phyloP scores from a whole-genome alignment of 2,329 filamentous ascomycete genomes.

The Cladophialophora psammophila region DNA sequence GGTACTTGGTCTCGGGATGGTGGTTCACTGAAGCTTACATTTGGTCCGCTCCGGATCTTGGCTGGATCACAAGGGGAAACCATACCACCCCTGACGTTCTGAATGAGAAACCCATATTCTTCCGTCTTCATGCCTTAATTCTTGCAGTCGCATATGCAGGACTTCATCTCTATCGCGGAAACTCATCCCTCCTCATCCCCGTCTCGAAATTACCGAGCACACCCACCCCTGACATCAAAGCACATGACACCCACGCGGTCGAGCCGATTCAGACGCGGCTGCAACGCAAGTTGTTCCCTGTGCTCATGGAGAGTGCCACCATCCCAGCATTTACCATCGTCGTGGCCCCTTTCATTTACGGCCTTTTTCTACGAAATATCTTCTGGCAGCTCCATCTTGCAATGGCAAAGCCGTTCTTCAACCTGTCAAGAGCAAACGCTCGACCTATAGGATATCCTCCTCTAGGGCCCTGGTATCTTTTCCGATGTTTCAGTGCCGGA shows the following conservation, averaged over 20 bases:
- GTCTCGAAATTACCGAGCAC: constrained; percentile 47
- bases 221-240: constrained; percentile 38
- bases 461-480: constrained; percentile 48
- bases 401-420: constrained; percentile 76
- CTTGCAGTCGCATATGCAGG: constrained; percentile 73
- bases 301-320: constrained; percentile 46
- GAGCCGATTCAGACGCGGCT: constrained; percentile 50
- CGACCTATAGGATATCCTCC: constrained; percentile 63
- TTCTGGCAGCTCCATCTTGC: constrained; percentile 75
- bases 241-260: constrained; percentile 49
- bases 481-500: constrained; percentile 68
- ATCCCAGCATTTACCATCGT: constrained; percentile 52
- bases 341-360: constrained; percentile 66
- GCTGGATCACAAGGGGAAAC: constrained; percentile 74
- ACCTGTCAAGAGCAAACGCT: constrained; percentile 74
- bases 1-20: constrained; percentile 79
- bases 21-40: constrained; percentile 83
- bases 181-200: constrained; percentile 70
- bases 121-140: constrained; percentile 73
- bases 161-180: constrained; percentile 74
- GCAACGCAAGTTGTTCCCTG: constrained; percentile 43
- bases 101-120: constrained; percentile 86
- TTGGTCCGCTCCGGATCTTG: constrained; percentile 73
- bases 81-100: constrained; percentile 65
- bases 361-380: constrained; percentile 65